Evolutionary conservation across 176 grass and related monocot genomes (phyloP).

Genomic region (Poa pratensis): DNA sequence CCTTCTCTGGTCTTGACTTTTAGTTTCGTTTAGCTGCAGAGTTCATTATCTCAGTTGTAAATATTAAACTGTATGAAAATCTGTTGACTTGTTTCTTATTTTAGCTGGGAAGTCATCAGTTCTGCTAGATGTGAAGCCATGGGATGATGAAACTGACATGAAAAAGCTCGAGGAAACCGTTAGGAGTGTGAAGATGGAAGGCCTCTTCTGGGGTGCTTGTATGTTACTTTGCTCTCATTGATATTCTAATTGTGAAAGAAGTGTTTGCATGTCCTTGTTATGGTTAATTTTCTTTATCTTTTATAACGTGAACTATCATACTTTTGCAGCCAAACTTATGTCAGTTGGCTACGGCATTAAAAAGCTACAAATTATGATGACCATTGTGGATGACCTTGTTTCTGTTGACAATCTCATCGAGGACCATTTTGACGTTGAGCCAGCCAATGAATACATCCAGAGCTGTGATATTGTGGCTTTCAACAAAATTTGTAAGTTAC

Average conservation of each 20-base stretch:
- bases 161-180: conserved; percentile 72
- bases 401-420: conserved; percentile 69
- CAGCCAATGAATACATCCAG: conserved; percentile 16
- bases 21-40: neutral
- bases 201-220: conserved; percentile 78
- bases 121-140: conserved; percentile 72
- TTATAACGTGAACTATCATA: conserved; percentile 10
- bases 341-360: conserved; percentile 78
- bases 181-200: conserved; percentile 69
- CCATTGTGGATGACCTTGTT: conserved; percentile 77
- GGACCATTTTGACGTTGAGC: conserved; percentile 38
- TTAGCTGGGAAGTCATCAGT: conserved; percentile 70
- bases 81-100: conserved; percentile 9
- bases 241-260: neutral
- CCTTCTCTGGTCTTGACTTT: neutral
- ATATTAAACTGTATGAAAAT: neutral
- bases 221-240: conserved; percentile 38
- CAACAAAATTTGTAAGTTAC: conserved; percentile 16
- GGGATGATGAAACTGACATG: conserved; percentile 85
- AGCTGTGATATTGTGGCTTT: conserved; percentile 5
- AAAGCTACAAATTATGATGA: conserved; percentile 85
- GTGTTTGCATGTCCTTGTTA: neutral
- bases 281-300: neutral
- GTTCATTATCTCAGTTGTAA: neutral
- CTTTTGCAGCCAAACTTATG: conserved; percentile 58